Conservation (phyloP, 2,329 filamentous ascomycete species). For the Colletotrichum nymphaeae region DNA sequence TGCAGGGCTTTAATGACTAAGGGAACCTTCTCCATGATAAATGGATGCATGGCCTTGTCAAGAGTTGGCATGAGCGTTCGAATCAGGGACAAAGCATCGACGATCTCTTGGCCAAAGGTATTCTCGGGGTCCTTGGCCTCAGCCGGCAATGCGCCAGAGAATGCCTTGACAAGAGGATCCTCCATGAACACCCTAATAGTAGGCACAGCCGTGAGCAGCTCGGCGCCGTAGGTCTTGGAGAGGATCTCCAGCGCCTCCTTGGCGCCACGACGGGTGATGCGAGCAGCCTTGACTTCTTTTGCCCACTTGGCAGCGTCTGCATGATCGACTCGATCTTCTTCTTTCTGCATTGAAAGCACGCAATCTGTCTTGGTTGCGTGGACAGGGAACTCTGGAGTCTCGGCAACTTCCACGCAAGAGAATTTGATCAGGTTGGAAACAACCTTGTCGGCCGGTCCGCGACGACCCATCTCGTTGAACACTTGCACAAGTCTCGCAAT, state of each 20-base stretch:
- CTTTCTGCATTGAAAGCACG: slow-evolving; percentile 94
- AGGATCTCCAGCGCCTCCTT: slow-evolving; percentile 95
- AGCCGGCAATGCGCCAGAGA: slow-evolving; percentile 76
- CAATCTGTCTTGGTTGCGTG: slow-evolving; percentile 82
- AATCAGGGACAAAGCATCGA: slow-evolving; percentile 93
- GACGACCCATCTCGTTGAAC: slow-evolving; percentile 83
- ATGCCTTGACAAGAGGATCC: slow-evolving; percentile 79
- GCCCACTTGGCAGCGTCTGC: slow-evolving; percentile 92
- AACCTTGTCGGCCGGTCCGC: slow-evolving; percentile 92
- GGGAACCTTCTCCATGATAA: slow-evolving; percentile 86
- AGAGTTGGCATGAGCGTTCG: slow-evolving; percentile 94
- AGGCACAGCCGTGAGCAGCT: slow-evolving; percentile 85
- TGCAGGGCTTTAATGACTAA: slow-evolving; percentile 89
- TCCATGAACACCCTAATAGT: slow-evolving; percentile 86
- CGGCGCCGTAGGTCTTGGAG: slow-evolving; percentile 79
- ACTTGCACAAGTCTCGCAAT: slow-evolving; percentile 88
- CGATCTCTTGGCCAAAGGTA: slow-evolving; percentile 87
- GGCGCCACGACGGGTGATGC: slow-evolving; percentile 90
- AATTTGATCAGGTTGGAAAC: slow-evolving; percentile 97
- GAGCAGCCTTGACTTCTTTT: slow-evolving; percentile 86
- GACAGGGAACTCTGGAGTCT: slow-evolving; percentile 93
- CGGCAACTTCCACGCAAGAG: slow-evolving; percentile 96
- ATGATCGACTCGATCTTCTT: slow-evolving; percentile 95
- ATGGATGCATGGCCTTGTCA: slow-evolving; percentile 77
- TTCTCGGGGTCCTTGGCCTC: slow-evolving; percentile 80